phyloP scores from a whole-genome alignment of 2,329 filamentous ascomycete species.

The Sordariomycetes sp. region DNA sequence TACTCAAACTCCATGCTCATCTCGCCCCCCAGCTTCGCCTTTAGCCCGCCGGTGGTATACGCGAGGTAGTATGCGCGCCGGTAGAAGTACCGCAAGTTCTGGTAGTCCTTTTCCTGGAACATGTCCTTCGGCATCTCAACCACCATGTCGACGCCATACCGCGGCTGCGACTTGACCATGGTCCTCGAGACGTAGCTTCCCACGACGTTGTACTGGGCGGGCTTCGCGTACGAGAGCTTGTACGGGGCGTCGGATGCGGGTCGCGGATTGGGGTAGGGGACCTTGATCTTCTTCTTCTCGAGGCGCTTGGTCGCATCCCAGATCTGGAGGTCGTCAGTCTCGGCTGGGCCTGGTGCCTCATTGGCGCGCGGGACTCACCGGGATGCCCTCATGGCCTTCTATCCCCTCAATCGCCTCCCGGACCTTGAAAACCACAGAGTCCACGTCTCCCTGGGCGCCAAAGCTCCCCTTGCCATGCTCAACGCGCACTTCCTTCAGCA shows the following conservation, averaged over 20 bases:
- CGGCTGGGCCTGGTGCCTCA: neutral
- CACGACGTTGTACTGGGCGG: constrained; percentile 69
- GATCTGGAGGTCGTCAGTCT: constrained; percentile 34
- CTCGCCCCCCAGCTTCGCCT: constrained; percentile 35
- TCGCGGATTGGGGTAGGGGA: constrained; percentile 75
- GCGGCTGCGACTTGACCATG: constrained; percentile 49
- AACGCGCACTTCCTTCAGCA: constrained; percentile 38
- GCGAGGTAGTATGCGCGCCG: constrained; percentile 87
- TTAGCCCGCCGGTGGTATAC: constrained; percentile 60
- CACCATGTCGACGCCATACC: constrained; percentile 63
- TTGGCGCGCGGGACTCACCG: constrained; percentile 24
- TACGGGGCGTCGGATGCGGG: constrained; percentile 68
- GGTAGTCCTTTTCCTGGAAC: constrained; percentile 90
- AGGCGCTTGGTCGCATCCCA: constrained; percentile 53
- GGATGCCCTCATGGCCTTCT: constrained; percentile 31
- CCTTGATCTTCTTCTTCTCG: constrained; percentile 52
- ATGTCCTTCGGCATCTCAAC: constrained; percentile 69
- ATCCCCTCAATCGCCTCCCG: constrained; percentile 39
- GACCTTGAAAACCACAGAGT: constrained; percentile 34
- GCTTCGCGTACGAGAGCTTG: constrained; percentile 65
- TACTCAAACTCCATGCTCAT: constrained; percentile 50
- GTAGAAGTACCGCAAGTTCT: constrained; percentile 88
- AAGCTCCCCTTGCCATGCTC: constrained; percentile 33
- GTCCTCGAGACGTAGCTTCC: constrained; percentile 76
- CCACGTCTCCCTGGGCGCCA: constrained; percentile 20